Evolutionary conservation across 225 moss, liverwort and hornwort genomes (phyloP).

Genomic region (Marchantia polymorpha): DNA sequence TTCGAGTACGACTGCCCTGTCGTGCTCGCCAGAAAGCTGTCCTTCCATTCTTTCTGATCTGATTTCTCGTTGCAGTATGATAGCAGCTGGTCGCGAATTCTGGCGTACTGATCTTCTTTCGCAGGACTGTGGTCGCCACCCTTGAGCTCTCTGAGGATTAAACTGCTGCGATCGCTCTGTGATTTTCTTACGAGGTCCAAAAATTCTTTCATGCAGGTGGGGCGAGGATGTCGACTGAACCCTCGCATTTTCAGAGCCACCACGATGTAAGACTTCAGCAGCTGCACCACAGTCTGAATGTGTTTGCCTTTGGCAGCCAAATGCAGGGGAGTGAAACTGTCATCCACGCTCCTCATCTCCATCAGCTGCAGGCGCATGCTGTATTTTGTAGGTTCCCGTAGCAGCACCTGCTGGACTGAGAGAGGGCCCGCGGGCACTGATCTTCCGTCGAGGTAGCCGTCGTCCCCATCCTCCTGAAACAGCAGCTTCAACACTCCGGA

Average conservation of each 20-base stretch:
- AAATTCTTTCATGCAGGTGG: constrained; percentile 6
- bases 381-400: not conserved
- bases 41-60: not conserved
- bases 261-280: constrained; percentile 22
- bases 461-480: constrained; percentile 16
- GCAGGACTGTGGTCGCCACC: not conserved
- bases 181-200: not conserved
- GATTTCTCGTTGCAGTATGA: not conserved
- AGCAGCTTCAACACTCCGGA: not conserved
- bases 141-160: not conserved
- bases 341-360: constrained; percentile 12
- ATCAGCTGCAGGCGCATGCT: constrained; percentile 8
- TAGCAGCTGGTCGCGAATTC: not conserved
- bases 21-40: not conserved
- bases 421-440: not conserved
- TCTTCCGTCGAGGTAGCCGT: not conserved
- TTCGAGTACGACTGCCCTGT: not conserved
- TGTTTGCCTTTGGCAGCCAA: constrained; percentile 3
- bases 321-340: constrained; percentile 30
- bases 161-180: not conserved
- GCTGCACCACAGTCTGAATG: not conserved
- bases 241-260: constrained; percentile 10
- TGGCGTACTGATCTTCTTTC: not conserved
- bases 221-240: constrained; percentile 10
- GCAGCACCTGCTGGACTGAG: no score